phyloP scores from a whole-genome alignment of 345 rosid genomes.

The Salix caprea region DNA sequence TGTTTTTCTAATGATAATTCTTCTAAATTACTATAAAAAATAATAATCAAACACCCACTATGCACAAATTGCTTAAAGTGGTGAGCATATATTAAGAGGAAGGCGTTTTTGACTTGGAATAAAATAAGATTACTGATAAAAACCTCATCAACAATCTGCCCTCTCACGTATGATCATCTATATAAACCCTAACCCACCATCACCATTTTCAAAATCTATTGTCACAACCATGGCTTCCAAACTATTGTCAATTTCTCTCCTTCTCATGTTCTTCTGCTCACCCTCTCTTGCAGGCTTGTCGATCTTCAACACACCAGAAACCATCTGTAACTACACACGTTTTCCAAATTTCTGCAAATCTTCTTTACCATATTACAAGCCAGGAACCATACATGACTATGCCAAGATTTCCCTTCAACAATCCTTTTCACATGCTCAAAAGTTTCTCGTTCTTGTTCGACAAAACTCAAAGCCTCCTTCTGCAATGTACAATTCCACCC shows the following conservation, averaged over 20 bases:
- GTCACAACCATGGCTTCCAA: slow-evolving; percentile 6
- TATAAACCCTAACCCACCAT: background rate
- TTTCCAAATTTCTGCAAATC: slow-evolving; percentile 22
- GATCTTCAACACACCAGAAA: background rate
- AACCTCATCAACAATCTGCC: background rate
- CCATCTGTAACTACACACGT: slow-evolving; percentile 24
- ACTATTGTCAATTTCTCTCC: background rate
- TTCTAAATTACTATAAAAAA: too few relatives aligned
- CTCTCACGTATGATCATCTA: too few relatives aligned
- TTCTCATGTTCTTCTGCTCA: slow-evolving; percentile 14
- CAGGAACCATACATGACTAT: slow-evolving; percentile 22
- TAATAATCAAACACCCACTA: too few relatives aligned
- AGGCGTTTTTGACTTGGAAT: background rate
- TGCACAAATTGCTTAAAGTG: background rate
- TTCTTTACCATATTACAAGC: slow-evolving; percentile 10
- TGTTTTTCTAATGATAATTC: too few relatives aligned
- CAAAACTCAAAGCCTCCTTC: slow-evolving; percentile 16
- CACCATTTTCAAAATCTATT: background rate
- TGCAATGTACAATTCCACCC: background rate
- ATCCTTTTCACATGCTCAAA: slow-evolving; percentile 15
- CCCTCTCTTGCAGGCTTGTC: slow-evolving; percentile 15
- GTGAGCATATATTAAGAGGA: background rate
- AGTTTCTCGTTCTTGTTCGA: slow-evolving; percentile 10
- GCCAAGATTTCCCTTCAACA: slow-evolving; percentile 15
- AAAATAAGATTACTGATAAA: background rate